Base-by-base conservation (phyloP, 2,329 filamentous ascomycete genomes). In the Cladosporium phlei region DNA sequence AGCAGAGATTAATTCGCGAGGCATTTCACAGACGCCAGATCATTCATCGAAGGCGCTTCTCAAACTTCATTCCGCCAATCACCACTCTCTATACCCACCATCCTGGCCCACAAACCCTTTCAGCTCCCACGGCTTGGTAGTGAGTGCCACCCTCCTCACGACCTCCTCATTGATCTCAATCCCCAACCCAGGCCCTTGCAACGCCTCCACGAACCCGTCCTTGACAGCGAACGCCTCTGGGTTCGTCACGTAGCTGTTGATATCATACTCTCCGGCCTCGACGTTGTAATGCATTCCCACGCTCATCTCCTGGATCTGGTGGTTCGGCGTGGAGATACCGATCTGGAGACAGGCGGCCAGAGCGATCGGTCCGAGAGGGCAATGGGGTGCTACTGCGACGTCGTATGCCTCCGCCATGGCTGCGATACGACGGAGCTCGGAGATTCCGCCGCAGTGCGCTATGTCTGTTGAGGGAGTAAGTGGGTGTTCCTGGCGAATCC, bases 231-330 rank as follows among this genome's bases (percentile, higher is more conserved):
- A 57, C 1, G 54, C 53, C 27, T 55, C 53, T 1, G 55, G 46
- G 20, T 59, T 53, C n/a, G 38, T 50, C 7, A 58, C 47, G 28
- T 58, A 59, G 44, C 51, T 58, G 43, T 52, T 46, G 11, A 86
- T 68, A 58, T 86, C 83, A 55, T 80, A 72, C 3, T 78, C 73
- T 1, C 77, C 80, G 0, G 73, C 76, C 53, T 75, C 73, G 4
- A 65, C 63, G 54, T 89, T 89, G 59, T 89, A 89, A 60, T 89
- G 86, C 53, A 89, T 89, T 0, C 85, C 85, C 21, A 88, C 57
- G 38, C 81, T 84, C 86, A 88, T 88, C 62, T 88, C 85, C 59
- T 86, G 81, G 22, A 88, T 88, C 0, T 76, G 78, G 59, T 85
- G 87, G 62, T 83, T 88, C 17, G 73, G 75, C 10, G 68, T 78